phyloP scores from a whole-genome alignment of 768 basidiomycete genomes.

The Serendipita sp. region DNA sequence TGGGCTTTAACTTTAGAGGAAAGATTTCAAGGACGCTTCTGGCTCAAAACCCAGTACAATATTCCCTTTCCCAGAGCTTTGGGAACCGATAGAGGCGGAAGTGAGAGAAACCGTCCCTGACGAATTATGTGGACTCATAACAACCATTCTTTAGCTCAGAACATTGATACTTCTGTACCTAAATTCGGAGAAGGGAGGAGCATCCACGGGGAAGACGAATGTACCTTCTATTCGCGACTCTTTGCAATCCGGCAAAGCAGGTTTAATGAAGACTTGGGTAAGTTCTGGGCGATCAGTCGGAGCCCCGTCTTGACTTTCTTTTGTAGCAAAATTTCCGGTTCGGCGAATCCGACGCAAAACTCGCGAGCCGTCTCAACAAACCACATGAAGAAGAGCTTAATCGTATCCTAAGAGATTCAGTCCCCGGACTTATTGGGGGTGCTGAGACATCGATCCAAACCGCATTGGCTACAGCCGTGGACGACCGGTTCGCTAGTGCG shows the following conservation, averaged over 20 bases:
- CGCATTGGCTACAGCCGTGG: slow-evolving; percentile 44
- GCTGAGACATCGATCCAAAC: slow-evolving; percentile 37
- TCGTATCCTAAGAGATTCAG: slow-evolving; percentile 69
- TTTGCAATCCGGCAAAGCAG: slow-evolving; percentile 65
- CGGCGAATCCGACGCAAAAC: slow-evolving; percentile 71
- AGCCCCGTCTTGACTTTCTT: background rate
- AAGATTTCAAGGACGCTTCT: slow-evolving; percentile 80
- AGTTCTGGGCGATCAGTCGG: slow-evolving; percentile 2
- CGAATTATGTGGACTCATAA: slow-evolving; percentile 3
- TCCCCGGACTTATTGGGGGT: slow-evolving; percentile 81
- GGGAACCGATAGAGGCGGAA: slow-evolving; percentile 80
- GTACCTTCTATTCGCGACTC: slow-evolving; percentile 90
- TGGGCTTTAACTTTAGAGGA: slow-evolving; percentile 35
- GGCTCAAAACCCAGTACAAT: slow-evolving; percentile 59
- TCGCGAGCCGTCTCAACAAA: slow-evolving; percentile 48
- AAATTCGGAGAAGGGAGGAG: slow-evolving; percentile 76
- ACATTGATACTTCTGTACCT: slow-evolving; percentile 77
- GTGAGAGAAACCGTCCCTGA: slow-evolving; percentile 28
- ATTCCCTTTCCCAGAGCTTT: slow-evolving; percentile 75
- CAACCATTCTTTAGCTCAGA: slow-evolving; percentile 41
- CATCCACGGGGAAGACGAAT: slow-evolving; percentile 65
- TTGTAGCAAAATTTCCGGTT: slow-evolving; percentile 77
- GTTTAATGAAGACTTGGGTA: slow-evolving; percentile 69
- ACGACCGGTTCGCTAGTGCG: slow-evolving; percentile 56
- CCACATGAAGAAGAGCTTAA: slow-evolving; percentile 75